Percentiles rank a stretch among this genome's conserved stretches.
Evolutionary conservation across 305 asterid genomes (phyloP).

Genomic region (Striga hermonthica): DNA sequence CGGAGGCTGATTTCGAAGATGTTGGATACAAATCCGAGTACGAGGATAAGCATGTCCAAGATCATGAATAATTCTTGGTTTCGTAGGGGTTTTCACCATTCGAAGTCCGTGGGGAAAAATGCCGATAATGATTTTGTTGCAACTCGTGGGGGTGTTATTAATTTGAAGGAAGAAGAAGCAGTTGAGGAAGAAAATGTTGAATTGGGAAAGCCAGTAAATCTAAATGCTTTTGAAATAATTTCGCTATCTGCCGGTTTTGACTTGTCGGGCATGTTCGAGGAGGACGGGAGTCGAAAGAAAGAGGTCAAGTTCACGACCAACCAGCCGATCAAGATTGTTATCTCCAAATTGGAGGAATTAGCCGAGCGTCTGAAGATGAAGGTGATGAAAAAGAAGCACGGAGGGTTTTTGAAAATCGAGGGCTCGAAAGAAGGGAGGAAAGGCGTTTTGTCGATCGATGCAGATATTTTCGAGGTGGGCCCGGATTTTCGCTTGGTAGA

Average conservation of each 20-base stretch:
- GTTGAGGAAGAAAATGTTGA: slow-evolving; percentile 34
- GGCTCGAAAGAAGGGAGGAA: slow-evolving; percentile 56
- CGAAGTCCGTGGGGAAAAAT: slow-evolving; percentile 19
- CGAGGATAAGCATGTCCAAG: slow-evolving; percentile 55
- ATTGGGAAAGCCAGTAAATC: slow-evolving; percentile 35
- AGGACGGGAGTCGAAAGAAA: slow-evolving; percentile 41
- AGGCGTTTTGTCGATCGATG: slow-evolving; percentile 61
- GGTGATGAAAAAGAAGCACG: slow-evolving; percentile 45
- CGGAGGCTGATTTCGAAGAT: slow-evolving; percentile 54
- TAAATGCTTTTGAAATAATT: slow-evolving; percentile 75
- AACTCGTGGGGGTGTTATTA: no score
- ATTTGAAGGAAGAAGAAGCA: slow-evolving; percentile 16
- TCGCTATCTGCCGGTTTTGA: slow-evolving; percentile 70
- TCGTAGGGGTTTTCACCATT: slow-evolving; percentile 38
- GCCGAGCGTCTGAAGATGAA: slow-evolving; percentile 55
- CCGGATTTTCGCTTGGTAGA: slow-evolving; percentile 65
- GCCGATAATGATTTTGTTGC: not conserved
- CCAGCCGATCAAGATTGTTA: slow-evolving; percentile 43
- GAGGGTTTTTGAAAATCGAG: slow-evolving; percentile 54
- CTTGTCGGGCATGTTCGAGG: slow-evolving; percentile 63
- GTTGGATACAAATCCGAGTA: slow-evolving; percentile 63
- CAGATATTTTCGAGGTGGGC: slow-evolving; percentile 59
- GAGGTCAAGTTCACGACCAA: slow-evolving; percentile 54
- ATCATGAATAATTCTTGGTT: slow-evolving; percentile 67
- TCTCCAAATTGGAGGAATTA: slow-evolving; percentile 60